Conservation (phyloP, 2,329 filamentous ascomycete genomes). For the Cercospora zeina region DNA sequence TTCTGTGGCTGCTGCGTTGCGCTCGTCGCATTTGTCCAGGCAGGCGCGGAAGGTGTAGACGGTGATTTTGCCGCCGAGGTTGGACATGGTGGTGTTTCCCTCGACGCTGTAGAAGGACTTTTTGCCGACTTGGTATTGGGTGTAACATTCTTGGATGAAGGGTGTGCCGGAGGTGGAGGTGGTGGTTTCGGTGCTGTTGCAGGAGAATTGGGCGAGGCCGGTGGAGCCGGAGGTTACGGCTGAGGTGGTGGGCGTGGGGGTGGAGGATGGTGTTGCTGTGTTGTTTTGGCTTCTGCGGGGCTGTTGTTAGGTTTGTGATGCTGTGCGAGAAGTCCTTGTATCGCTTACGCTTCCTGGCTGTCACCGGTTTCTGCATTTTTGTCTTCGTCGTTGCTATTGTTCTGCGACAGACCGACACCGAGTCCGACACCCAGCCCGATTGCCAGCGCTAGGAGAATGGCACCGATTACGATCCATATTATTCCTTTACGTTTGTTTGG, state of each 20-base stretch:
- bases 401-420: conserved; percentile 16
- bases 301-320: neutral
- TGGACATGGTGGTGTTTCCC: conserved; percentile 19
- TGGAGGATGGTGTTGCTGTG: conserved; percentile 1
- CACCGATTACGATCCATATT: conserved; percentile 17
- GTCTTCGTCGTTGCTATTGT: conserved; percentile 6
- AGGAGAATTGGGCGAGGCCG: conserved; percentile 24
- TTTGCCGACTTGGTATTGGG: conserved; percentile 12
- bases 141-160: conserved; percentile 22
- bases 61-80: conserved; percentile 19
- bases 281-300: neutral
- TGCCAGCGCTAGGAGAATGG: conserved; percentile 14
- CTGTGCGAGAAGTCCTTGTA: neutral
- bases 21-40: conserved; percentile 20
- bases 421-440: conserved; percentile 20
- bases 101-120: conserved; percentile 21
- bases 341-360: neutral
- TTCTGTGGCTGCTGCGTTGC: conserved; percentile 9
- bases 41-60: conserved; percentile 22
- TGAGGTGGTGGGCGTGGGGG: conserved; percentile 5
- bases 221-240: conserved; percentile 22
- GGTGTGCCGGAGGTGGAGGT: conserved; percentile 3
- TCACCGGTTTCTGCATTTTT: neutral
- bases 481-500: conserved; percentile 4
- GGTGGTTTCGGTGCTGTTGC: conserved; percentile 17